Evolutionary conservation across 768 basidiomycete species (phyloP), one percentile per base, ranked within the genome.

Genomic region (Boletus insuetus): DNA sequence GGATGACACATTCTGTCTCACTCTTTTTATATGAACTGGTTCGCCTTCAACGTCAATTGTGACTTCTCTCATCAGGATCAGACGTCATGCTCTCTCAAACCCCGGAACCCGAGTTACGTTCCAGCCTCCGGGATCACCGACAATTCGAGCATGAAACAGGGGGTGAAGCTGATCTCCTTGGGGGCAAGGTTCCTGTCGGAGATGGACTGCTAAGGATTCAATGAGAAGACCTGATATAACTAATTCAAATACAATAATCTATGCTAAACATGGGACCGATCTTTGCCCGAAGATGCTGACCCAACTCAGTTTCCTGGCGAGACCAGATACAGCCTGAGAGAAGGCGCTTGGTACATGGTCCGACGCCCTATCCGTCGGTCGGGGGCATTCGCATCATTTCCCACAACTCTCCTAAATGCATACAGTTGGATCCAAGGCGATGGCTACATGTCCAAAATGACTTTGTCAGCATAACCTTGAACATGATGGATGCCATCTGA

Each of bases 351-450:
- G 34, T 32, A 20, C 42, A 52, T 35, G 31, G 45, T 48, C 56
- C 37, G 34, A 44, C 13, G 41, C 20, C 10, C 31, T 44, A 50
- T 41, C 37, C 29, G 32, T 44, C 32, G n/a, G 20, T 41, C 38
- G 45, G 35, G 34, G 19, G 17, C 16, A 32, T 41, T 51, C 35
- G 13, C 17, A 43, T 51, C 46, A 50, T 40, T 35, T 51, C 39
- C 49, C 35, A 16, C 12, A 43, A 19, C 48, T 12, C 46, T 34
- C 46, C 48, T 53, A 73, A 5, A 69, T 50, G 43, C 69, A 71
- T 31, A 71, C 71, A 12, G 68, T 69, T 35, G 69, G 69, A 48
- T 71, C 69, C 46, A 51, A 68, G 14, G 69, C 64, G n/a, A 71
- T 69, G 46, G 56, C 69, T 73, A 42, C 46, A 44, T n/a, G 17